These are phyloP conservation scores for Aureobasidium subglaciale DNA, from an alignment of 2,329 filamentous ascomycete genomes.

Conservation along the genomic window DNA sequence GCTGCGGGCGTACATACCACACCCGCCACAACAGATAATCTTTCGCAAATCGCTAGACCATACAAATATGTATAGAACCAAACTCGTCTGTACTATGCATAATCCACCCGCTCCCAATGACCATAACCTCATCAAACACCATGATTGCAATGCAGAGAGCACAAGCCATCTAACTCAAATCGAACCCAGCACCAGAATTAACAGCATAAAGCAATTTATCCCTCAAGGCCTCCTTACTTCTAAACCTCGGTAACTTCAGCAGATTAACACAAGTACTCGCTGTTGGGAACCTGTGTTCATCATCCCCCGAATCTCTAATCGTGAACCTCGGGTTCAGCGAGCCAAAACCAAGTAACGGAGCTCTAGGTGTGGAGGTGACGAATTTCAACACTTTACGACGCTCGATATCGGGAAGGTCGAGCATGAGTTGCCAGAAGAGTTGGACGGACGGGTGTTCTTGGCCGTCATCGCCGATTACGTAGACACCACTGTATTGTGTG, in stretches of 20 bases:
- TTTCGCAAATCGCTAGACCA: no score
- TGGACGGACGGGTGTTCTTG: slow-evolving; percentile 77
- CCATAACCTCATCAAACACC: no score
- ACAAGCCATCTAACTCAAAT: slow-evolving; percentile 67
- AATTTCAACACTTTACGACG: slow-evolving; percentile 86
- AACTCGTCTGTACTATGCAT: no score
- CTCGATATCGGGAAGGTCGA: slow-evolving; percentile 65
- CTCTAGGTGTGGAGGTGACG: slow-evolving; percentile 86
- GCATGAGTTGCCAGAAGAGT: slow-evolving; percentile 89
- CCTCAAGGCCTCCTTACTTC: slow-evolving; percentile 55
- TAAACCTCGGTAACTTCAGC: slow-evolving; percentile 83
- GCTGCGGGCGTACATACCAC: no score
- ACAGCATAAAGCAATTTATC: slow-evolving; percentile 86
- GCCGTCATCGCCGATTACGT: slow-evolving; percentile 80
- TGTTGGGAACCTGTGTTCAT: slow-evolving; percentile 75
- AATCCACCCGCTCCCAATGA: no score
- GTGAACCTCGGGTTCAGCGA: slow-evolving; percentile 80
- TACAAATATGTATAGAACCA: no score
- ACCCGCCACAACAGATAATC: no score
- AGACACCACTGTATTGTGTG: slow-evolving; percentile 82
- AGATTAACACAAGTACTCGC: slow-evolving; percentile 95
- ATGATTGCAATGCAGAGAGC: no score
- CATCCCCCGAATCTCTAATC: slow-evolving; percentile 74
- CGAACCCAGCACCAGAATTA: slow-evolving; percentile 85
- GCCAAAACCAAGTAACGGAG: slow-evolving; percentile 80